Evolutionary conservation across 148 eudicot genomes (phyloP), one percentile per base, ranked within the genome.

Genomic region (Arctostaphylos glauca): DNA sequence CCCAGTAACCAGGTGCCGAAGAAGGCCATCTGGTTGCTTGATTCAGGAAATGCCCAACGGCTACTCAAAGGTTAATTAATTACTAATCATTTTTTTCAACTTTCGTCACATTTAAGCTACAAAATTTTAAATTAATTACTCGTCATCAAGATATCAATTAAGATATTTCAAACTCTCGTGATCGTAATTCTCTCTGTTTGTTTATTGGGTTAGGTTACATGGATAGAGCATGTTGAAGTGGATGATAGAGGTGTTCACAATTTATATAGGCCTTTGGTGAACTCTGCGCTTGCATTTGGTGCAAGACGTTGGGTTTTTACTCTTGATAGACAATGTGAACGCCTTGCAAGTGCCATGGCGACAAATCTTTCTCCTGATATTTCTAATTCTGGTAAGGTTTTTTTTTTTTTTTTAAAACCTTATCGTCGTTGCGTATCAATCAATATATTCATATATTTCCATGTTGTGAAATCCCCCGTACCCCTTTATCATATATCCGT

Each of bases 11-110:
- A 74, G 90, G 53, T 90, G 91, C 64, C 84, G 94, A 59, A 85
- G 93, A 82, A 85, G 97, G 79, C 97, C 97, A 0, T 93, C 97
- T 10, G 97, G 97, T 75, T 93, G 97, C 84, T 79, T 93, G 3
- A 90, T 93, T 25, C 94, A 93, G 84, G 94, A 93, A 76, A 43
- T 92, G 31, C 92, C 92, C n/a, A 92, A 93, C 83, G 97, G 94
- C 10, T 90, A 92, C 86, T 93, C 92, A 23, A 92, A 92, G 97
- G 97, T 93, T 38, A n/a, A 9, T 31, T 31, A 31, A 9, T 31
- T 31, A 31, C 38, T 31, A 31, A 31, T 31, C 38, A 31, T 31
- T 31, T 31, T 31, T 1, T 31, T 31, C 38, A 31, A 31, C 38
- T 31, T 31, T 31, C 38, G 1, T 31, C 38, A 1, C 38, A 31